Evolutionary conservation across 1,284 basidiomycete genomes (phyloP), one percentile per base, ranked within the genome.

Genomic region (Leccinum brunneo-olivaceum): DNA sequence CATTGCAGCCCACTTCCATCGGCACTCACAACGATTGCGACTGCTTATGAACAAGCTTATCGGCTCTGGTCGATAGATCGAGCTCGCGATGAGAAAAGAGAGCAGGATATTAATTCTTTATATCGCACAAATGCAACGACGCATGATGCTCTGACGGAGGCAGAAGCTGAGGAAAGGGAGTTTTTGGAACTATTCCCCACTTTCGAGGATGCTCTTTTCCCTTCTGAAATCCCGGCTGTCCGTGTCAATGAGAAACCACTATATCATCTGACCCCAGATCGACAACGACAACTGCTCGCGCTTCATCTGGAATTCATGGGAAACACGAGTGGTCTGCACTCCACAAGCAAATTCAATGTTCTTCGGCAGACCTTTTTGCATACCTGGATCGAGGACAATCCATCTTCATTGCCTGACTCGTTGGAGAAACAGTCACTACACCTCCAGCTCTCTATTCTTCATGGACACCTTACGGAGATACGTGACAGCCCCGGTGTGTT

Each of bases 31-130:
- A 38, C 52, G 5, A 38, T 90, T 14, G 70, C 77, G 34, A 57
- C 58, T 3, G 61, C 75, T 7, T 93, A 91, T 55, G 84, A 90
- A 45, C 81, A 85, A 53, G 71, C 84, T 1, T 76, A 83, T 45
- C 74, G 81, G 16, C 73, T 95, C 7, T 98, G 94, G 94, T 72
- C 80, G 25, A 79, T 85, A 27, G 88, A 96, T 56, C 78, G 81
- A 32, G 78, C 81, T 21, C 79, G 78, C 47, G 81, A 84, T 49
- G 74, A 78, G 34, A 76, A 88, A 51, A 73, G 69, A 15, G 77
- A 79, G 29, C 75, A 77, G 30, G 80, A 81, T 27, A 75, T 80
- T 0, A 77, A 79, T 24, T 88, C 87, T 39, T 64, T 98, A 15
- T 99, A 97, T 71, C 84, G 85, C 30, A 72, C 74, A 43, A 81